Evolutionary conservation across 2,329 filamentous ascomycete species (phyloP).

Genomic region (Fusarium buharicum): DNA sequence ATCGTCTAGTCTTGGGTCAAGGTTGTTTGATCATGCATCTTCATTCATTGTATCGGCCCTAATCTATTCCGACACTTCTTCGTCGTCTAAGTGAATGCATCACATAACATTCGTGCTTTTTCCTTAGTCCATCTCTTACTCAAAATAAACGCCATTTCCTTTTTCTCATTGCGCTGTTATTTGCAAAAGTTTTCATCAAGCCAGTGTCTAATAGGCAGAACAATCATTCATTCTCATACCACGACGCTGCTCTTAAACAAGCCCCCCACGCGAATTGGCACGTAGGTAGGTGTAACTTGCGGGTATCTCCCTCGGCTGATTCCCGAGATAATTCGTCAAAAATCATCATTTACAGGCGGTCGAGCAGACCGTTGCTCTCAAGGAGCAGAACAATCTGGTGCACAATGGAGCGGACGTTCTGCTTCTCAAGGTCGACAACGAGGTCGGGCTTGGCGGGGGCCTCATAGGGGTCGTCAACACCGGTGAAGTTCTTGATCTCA

Average conservation of each 20-base stretch:
- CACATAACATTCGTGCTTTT: slow-evolving; percentile 21
- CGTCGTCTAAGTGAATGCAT: slow-evolving; percentile 29
- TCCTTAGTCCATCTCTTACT: slow-evolving; percentile 26
- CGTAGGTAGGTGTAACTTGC: slow-evolving; percentile 19
- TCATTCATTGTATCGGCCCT: slow-evolving; percentile 32
- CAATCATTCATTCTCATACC: slow-evolving; percentile 6
- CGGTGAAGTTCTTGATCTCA: slow-evolving; percentile 98
- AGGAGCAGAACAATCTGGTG: slow-evolving; percentile 96
- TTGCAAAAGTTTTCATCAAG: slow-evolving; percentile 34
- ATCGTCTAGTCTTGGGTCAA: slow-evolving; percentile 22
- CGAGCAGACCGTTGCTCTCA: slow-evolving; percentile 88
- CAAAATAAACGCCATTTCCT: slow-evolving; percentile 38
- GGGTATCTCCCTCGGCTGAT: slow-evolving; percentile 37
- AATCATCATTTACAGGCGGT: slow-evolving; percentile 64
- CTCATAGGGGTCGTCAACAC: slow-evolving; percentile 98
- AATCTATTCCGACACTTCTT: slow-evolving; percentile 35
- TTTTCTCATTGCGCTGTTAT: slow-evolving; percentile 30
- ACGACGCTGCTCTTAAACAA: slow-evolving; percentile 11
- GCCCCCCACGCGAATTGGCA: slow-evolving; percentile 10
- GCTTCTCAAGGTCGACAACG: slow-evolving; percentile 85
- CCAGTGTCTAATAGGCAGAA: slow-evolving; percentile 6
- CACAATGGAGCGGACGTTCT: slow-evolving; percentile 89
- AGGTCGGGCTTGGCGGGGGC: slow-evolving; percentile 81
- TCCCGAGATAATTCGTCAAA: slow-evolving; percentile 16
- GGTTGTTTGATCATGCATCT: slow-evolving; percentile 23